Evolutionary conservation across 495 filamentous ascomycete species (phyloP).

Genomic region (Oleoguttula mirabilis): DNA sequence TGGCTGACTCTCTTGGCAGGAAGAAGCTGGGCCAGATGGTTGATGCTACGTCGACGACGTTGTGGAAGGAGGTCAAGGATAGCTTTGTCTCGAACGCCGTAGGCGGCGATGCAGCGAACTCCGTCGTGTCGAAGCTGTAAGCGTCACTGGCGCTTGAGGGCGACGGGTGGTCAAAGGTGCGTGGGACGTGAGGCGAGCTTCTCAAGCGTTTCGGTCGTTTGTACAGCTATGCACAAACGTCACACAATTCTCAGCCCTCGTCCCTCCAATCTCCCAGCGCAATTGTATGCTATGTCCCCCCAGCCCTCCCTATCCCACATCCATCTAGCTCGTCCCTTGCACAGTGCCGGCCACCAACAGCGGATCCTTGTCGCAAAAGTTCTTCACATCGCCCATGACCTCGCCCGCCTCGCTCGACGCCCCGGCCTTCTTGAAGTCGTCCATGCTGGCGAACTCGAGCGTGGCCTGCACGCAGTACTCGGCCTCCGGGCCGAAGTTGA

Average conservation of each 20-base stretch:
- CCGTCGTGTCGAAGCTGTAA: no score
- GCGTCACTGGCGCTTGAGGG: no score
- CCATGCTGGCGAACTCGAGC: conserved; percentile 14
- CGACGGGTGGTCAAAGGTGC: no score
- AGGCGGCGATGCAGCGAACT: no score
- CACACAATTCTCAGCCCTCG: no score
- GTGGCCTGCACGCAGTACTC: conserved; percentile 17
- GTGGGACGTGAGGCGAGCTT: no score
- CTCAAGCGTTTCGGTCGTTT: no score
- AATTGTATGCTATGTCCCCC: neutral
- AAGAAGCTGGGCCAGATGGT: neutral
- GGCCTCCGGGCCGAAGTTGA: conserved; percentile 13
- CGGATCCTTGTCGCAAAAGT: conserved; percentile 23
- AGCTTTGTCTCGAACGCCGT: conserved; percentile 9
- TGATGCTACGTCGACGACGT: conserved; percentile 1
- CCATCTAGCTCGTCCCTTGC: conserved; percentile 8
- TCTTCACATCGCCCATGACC: conserved; percentile 15
- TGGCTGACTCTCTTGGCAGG: neutral
- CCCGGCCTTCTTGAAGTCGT: conserved; percentile 18
- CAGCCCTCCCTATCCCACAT: neutral
- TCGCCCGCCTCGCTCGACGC: neutral
- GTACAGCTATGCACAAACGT: no score
- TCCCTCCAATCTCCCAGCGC: no score
- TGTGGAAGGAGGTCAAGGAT: conserved; percentile 16
- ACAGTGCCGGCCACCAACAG: conserved; percentile 14